phyloP scores from a whole-genome alignment of 1,139 yeast species.

The Scheffersomyces stambukii region DNA sequence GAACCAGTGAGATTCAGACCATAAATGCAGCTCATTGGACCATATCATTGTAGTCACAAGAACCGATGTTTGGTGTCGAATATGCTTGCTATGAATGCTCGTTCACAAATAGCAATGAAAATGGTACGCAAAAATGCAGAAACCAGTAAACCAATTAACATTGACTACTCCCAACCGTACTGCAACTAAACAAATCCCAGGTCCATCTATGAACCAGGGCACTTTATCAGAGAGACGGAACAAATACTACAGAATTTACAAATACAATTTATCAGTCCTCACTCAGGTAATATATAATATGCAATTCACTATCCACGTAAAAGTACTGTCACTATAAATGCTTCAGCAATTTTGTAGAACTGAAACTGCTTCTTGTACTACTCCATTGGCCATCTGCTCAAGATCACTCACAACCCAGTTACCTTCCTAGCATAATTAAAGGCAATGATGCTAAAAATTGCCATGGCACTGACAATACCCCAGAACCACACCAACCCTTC shows the following conservation, averaged over 20 bases:
- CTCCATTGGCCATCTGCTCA: neutral
- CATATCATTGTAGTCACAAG: neutral
- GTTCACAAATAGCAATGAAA: too few species aligned
- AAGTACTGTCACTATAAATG: neutral
- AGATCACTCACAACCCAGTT: slow-evolving; percentile 31
- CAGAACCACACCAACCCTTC: slow-evolving; percentile 81
- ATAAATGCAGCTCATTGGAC: neutral
- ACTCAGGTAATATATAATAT: neutral
- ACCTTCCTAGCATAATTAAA: slow-evolving; percentile 41
- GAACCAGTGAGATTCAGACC: too few species aligned
- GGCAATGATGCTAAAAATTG: slow-evolving; percentile 35
- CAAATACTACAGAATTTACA: neutral
- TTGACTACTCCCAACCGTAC: too few species aligned
- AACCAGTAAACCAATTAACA: too few species aligned
- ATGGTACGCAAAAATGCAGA: too few species aligned
- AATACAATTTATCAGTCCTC: neutral
- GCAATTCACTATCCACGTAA: neutral
- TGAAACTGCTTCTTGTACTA: neutral
- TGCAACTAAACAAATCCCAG: too few species aligned
- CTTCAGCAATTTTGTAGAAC: neutral
- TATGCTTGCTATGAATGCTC: too few species aligned
- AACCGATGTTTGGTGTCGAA: neutral
- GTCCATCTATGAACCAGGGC: too few species aligned
- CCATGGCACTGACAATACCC: slow-evolving; percentile 25
- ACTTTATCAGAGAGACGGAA: too few species aligned